phyloP scores from a whole-genome alignment of 1,284 basidiomycete genomes.

The Hemileia vastatrix region DNA sequence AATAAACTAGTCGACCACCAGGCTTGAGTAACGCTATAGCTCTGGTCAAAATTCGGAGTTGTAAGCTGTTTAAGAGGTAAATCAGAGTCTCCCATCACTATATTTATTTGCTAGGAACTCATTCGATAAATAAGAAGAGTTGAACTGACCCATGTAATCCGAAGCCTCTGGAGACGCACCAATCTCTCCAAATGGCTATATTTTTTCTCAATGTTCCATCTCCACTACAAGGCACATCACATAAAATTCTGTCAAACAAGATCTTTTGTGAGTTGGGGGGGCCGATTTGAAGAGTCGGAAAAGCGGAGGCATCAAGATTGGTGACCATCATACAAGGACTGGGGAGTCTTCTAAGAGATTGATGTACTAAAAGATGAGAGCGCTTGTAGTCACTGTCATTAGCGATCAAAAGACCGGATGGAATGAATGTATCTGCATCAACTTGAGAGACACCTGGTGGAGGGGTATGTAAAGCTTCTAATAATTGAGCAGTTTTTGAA shows the following conservation, averaged over 20 bases:
- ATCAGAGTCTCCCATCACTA: slow-evolving; percentile 10
- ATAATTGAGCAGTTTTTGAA: slow-evolving; percentile 87
- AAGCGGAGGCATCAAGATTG: slow-evolving; percentile 86
- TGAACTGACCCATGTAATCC: slow-evolving; percentile 67
- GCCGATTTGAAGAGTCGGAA: slow-evolving; percentile 59
- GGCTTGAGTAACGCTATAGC: slow-evolving; percentile 81
- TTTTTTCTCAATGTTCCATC: slow-evolving; percentile 97
- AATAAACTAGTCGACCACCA: slow-evolving; percentile 87
- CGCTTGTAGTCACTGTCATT: slow-evolving; percentile 90
- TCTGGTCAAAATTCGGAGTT: slow-evolving; percentile 80
- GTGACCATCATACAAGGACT: slow-evolving; percentile 88
- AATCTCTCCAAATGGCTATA: slow-evolving; percentile 85
- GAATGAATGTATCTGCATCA: slow-evolving; percentile 36
- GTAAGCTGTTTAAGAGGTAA: slow-evolving; percentile 53
- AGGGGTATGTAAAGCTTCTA: slow-evolving; percentile 72
- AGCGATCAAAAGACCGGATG: slow-evolving; percentile 69
- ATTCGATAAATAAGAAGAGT: neutral
- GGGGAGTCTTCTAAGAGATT: slow-evolving; percentile 77
- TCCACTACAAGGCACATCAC: slow-evolving; percentile 95
- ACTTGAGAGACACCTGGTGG: slow-evolving; percentile 52
- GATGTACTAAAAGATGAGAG: slow-evolving; percentile 93
- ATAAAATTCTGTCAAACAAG: slow-evolving; percentile 84
- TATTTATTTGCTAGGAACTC: neutral
- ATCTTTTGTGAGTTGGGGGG: slow-evolving; percentile 48
- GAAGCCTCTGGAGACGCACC: slow-evolving; percentile 80